Evolutionary conservation across 163 green algal species (phyloP).

Genomic region (Chlamydomonas reinhardtii): DNA sequence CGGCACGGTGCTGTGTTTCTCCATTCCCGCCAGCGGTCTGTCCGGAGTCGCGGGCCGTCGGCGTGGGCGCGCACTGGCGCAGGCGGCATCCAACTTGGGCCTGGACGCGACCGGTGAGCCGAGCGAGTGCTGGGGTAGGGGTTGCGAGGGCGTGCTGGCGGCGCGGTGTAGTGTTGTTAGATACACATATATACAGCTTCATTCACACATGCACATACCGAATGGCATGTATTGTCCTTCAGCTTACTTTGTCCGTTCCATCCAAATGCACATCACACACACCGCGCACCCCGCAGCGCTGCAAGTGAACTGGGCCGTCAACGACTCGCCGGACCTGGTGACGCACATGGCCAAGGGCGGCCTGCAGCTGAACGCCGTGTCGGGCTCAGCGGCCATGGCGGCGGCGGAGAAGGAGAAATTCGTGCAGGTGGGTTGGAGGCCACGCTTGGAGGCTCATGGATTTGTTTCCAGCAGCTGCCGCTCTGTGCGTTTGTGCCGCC

Average conservation of each 20-base stretch:
- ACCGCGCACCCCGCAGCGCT: background rate
- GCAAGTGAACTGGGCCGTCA: background rate
- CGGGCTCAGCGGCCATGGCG: background rate
- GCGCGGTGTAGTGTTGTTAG: too few species aligned
- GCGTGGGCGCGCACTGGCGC: background rate
- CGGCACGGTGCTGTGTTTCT: background rate
- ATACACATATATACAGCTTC: background rate
- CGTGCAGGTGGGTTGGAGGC: background rate
- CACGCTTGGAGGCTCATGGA: too few species aligned
- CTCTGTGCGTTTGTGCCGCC: background rate
- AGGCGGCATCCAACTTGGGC: background rate
- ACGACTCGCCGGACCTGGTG: background rate
- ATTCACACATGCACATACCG: too few species aligned
- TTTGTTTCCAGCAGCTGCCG: too few species aligned
- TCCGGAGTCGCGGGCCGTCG: background rate
- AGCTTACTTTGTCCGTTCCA: too few species aligned
- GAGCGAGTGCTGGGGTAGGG: background rate
- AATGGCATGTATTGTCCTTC: too few species aligned
- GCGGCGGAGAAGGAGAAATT: background rate
- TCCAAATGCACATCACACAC: too few species aligned
- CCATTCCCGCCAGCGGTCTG: background rate
- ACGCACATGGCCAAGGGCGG: background rate
- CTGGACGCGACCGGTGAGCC: background rate
- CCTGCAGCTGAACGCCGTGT: background rate
- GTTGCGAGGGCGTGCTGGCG: background rate